Evolutionary conservation across 2,329 filamentous ascomycete species (phyloP), one percentile per base, ranked within the genome.

Genomic region (Thielaviopsis ethacetica): DNA sequence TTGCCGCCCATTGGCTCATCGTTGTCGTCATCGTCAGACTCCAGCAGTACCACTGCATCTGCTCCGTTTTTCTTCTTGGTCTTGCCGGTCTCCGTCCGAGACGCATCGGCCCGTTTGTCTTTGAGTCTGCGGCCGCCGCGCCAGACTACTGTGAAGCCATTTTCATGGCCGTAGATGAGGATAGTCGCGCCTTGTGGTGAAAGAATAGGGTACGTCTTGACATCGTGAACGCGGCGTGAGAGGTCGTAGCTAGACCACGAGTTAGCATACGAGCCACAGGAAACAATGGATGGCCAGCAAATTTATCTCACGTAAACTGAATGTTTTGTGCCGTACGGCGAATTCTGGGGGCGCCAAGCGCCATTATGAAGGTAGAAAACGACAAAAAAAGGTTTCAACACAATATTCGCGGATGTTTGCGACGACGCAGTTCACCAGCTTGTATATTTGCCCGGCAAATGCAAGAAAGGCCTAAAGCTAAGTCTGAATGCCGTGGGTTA

Each of bases 181-280:
- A 85, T 76, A 2, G 76, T 80, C 6, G 82, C 82, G 41, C 82
- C 82, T 65, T 85, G 82, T 1, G 80, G 75, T 1, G 82, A 83
- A 60, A 75, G 73, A 19, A 82, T 72, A 0, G 82, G 82, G 65
- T 84, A 84, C 3, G 76, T 76, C 64, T 82, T 79, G 55, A 82
- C 74, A 65, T 80, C 73, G 67, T 84, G 74, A 54, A 83, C 72
- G 61, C 81, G 79, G 61, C 77, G 74, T 50, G 75, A 71, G 34
- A 84, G 69, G 60, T 82, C 77, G 64, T 84, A 84, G 61, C 82
- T 85, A 4, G 34, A 13, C 10, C 30, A 34, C 10, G 3, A 10
- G 30, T 34, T 34, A 34, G 30, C 30, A 34, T 34, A 9, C 10
- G 30, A 34, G 30, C 30, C 30, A 34, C 30, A 9, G 10, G 30